phyloP scores from a whole-genome alignment of 1,284 basidiomycete species.

The Cutaneotrichosporon spelunceum region DNA sequence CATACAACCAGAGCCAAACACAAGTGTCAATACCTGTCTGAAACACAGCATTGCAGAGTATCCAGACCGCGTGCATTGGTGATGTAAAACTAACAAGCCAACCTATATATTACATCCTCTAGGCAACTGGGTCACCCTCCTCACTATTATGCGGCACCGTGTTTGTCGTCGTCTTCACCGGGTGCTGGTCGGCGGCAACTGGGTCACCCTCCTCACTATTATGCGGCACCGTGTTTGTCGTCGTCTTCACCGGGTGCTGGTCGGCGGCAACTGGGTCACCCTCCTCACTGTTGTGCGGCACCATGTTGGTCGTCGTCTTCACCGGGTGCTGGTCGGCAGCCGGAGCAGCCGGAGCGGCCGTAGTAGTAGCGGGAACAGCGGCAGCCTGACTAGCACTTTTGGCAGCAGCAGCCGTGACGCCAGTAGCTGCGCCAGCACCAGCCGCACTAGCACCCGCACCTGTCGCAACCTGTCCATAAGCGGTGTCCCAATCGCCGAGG shows the following conservation, averaged over 20 bases:
- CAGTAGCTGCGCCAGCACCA: conserved; percentile 6
- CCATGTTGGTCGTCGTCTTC: conserved; percentile 44
- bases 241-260: conserved; percentile 34
- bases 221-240: conserved; percentile 46
- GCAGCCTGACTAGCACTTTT: too few relatives aligned
- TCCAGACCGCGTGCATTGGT: background rate
- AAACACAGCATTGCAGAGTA: too few relatives aligned
- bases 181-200: conserved; percentile 13
- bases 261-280: background rate
- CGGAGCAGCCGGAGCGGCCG: background rate
- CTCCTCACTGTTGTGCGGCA: conserved; percentile 30
- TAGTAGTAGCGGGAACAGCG: background rate
- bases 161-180: conserved; percentile 45
- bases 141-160: conserved; percentile 32
- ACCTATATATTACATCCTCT: background rate
- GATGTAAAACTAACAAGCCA: background rate
- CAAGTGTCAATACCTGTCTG: too few relatives aligned
- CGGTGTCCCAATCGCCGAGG: conserved; percentile 12
- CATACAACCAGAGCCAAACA: background rate
- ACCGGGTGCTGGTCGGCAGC: conserved; percentile 23
- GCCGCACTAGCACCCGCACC: background rate
- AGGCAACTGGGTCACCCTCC: conserved; percentile 1
- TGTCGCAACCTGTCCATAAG: conserved; percentile 1
- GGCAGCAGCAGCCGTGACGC: background rate
- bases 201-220: conserved; percentile 6